Base-by-base conservation (phyloP, 805 yeast species). In the Komagataella pseudopastoris region DNA sequence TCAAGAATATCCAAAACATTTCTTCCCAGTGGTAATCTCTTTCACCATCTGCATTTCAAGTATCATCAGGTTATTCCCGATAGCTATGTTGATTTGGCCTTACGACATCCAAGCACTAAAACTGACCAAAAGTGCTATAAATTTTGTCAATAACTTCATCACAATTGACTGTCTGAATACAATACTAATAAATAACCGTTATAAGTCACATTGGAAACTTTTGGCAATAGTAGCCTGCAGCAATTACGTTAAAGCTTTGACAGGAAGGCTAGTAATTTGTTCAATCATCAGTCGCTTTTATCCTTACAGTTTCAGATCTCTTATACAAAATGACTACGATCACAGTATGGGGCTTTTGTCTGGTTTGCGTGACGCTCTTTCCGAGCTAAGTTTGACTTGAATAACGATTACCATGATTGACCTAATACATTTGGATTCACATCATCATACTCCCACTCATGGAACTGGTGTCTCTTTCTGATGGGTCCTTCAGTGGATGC, bases 41-140 rank as follows among this genome's bases (percentile, higher is more conserved):
- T 74, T 82, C 7, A 84, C 96, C 0, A 73, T 89, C 1, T 62
- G 90, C 47, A 74, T 89, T 5, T 82, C 97, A 0, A 81, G 88
- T 47, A 80, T 87, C 0, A 83, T 91, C 45, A 88, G 85, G 60
- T 71, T 91, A 20, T 83, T 91, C 55, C 99, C 99, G 0, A 84
- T 93, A 17, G 72, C 93, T 39, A 91, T 91, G 90, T 71, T 93
- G 36, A 91, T 93, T 43, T 93, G 99, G 99, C 93, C 96, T 0
- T 93, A 93, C 60, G 96, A 93, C 61, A 77, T 85, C n/a, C 72
- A 83, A 1, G 71, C 84, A 3, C 83, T 67, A 44, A 60, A 63
- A 46, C 54, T 66, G 44, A 67, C 70, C 1, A 59, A 68, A 50
- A 57, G 60, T 23, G 53, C 63, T n/a, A 65, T 66, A 6, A 63